Conservation (phyloP, 2,329 filamentous ascomycete genomes). For the Teratosphaeria nubilosa region DNA sequence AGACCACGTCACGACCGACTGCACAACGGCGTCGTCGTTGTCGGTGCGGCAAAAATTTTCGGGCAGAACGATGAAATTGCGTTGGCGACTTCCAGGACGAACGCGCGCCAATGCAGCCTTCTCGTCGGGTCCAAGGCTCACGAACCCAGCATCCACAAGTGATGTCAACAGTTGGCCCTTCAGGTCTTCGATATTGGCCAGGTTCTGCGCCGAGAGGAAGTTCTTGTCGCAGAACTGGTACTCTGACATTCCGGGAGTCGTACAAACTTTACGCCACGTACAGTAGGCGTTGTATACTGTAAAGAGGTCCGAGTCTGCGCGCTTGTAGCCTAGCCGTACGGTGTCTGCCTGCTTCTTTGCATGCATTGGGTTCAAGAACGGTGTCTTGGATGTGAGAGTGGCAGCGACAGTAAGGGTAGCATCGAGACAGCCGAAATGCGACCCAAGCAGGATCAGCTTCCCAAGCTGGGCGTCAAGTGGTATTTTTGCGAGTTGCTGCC, state of each 20-base stretch:
- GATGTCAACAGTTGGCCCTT: slow-evolving; percentile 84
- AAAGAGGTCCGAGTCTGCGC: slow-evolving; percentile 80
- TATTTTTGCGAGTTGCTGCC: slow-evolving; percentile 74
- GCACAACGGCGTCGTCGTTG: slow-evolving; percentile 66
- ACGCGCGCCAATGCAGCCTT: slow-evolving; percentile 56
- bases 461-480: slow-evolving; percentile 91
- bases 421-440: slow-evolving; percentile 83
- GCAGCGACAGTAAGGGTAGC: slow-evolving; percentile 86
- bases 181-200: slow-evolving; percentile 87
- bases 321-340: slow-evolving; percentile 66
- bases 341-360: slow-evolving; percentile 73
- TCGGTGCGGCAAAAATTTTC: slow-evolving; percentile 64
- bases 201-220: slow-evolving; percentile 78
- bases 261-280: slow-evolving; percentile 76
- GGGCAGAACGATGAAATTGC: slow-evolving; percentile 77
- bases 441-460: slow-evolving; percentile 79
- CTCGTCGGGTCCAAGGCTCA: slow-evolving; percentile 65
- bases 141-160: slow-evolving; percentile 74
- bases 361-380: slow-evolving; percentile 79
- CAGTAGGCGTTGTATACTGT: slow-evolving; percentile 91
- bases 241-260: slow-evolving; percentile 60
- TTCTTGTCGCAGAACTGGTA: slow-evolving; percentile 91
- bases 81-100: slow-evolving; percentile 53
- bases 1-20: slow-evolving; percentile 80
- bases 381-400: slow-evolving; percentile 87